phyloP scores from a whole-genome alignment of 2,329 filamentous ascomycete species.

The Talaromyces sp. region DNA sequence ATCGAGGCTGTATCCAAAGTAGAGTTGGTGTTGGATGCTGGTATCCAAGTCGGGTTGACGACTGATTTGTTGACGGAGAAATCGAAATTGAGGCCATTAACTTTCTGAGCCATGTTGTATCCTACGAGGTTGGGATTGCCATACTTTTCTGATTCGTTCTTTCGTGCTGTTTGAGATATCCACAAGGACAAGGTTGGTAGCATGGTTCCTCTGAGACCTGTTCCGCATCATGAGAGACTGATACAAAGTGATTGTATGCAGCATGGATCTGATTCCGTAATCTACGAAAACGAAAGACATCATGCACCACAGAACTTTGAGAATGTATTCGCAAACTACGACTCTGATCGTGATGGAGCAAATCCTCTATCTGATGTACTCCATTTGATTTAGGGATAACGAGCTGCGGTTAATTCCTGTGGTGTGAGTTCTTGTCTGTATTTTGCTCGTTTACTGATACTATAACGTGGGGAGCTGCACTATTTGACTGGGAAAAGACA shows the following conservation, averaged over 20 bases:
- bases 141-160: constrained; percentile 36
- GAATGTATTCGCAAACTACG: constrained; percentile 49
- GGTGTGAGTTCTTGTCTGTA: constrained; percentile 26
- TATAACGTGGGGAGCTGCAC: constrained; percentile 38
- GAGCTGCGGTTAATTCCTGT: constrained; percentile 39
- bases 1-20: neutral
- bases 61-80: neutral
- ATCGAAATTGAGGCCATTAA: neutral
- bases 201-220: neutral
- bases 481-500: constrained; percentile 43
- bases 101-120: constrained; percentile 27
- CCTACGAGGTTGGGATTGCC: constrained; percentile 39
- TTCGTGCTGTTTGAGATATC: constrained; percentile 37
- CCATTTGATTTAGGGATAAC: constrained; percentile 2
- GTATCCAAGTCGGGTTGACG: neutral
- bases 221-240: no score
- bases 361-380: constrained; percentile 40
- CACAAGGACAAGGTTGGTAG: constrained; percentile 40
- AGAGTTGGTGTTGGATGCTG: neutral
- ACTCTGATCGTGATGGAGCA: constrained; percentile 32
- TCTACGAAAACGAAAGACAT: constrained; percentile 46
- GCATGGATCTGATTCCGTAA: constrained; percentile 39
- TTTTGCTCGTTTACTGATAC: neutral
- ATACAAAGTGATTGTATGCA: neutral
- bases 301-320: constrained; percentile 49